Base-by-base conservation (phyloP, 2,329 filamentous ascomycete species). In the Fusarium mundagurra region DNA sequence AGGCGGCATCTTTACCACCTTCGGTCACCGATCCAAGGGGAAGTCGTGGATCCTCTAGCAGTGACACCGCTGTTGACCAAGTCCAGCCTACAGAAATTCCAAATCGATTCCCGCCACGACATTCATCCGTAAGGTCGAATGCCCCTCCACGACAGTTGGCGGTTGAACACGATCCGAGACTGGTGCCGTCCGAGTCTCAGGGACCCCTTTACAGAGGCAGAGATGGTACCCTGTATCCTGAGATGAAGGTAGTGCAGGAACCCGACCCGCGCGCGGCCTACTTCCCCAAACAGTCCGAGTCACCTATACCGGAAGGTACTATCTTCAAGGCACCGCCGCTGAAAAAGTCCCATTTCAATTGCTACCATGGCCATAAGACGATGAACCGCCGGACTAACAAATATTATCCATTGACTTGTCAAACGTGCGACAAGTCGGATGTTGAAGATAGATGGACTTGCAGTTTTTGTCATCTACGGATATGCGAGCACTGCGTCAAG, bases 341-440 rank as follows among this genome's bases (percentile, higher is more conserved):
- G n/a, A 82, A 80, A 58, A 82, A 86, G 53, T 80, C 82, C 4
- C 84, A 86, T 70, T 84, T 84, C 71, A 75, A 80, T 64, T 91
- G 89, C 79, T 83, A 86, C 64, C 84, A 85, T 45, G 78, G 79
- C 8, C 89, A 91, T 77, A 78, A 78, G 53, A 83, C 80, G 53
- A 88, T 90, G 85, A 83, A 86, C 61, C 80, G 83, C 43, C 84
- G 85, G 61, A 81, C 81, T 68, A 90, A 90, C 78, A 80, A 77
- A 53, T 78, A 84, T 74, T 87, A 89, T 76, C 83, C 88, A 5
- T 82, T 90, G 27, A 83, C 86, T 17, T 91, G 89, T 78, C 86
- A 89, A 79, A 83, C 85, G 8, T 91, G 89, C 79, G 83, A 83
- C 60, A 82, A 81, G 64, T 81, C 82, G 57, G 86, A 89, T 65